Evolutionary conservation across 2,329 filamentous ascomycete species (phyloP), one percentile per base, ranked within the genome.

Genomic region (Acephala macrosclerotiorum): DNA sequence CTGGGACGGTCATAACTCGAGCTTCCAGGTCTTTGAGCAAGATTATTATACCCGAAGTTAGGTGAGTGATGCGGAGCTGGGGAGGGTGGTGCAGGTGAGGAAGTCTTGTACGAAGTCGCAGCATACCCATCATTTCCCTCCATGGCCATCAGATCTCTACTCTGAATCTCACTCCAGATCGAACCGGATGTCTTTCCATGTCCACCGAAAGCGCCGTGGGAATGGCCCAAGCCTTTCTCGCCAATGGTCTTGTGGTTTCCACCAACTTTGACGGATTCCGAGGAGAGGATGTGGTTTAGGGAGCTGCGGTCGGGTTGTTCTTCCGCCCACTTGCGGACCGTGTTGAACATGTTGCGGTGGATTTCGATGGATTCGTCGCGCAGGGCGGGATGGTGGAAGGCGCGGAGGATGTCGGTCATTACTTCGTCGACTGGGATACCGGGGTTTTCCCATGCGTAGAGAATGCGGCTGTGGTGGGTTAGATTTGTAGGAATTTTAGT

Each of bases 381-480:
- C 35, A 93, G 82, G 7, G 91, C 91, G 1, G 96, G 96, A 76
- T 99, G 96, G 77, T 99, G 96, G 81, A 98, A 97, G 12, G 93
- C 89, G 26, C 87, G 87, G 56, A 94, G 81, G 47, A 96, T 88
- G 71, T 98, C 95, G 68, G 92, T 84, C 68, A 94, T 83, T 0
- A 98, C 91, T 78, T 96, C 91, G 42, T 96, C 87, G 3, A 96
- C 90, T 0, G 93, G 88, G 0, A 97, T 89, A 51, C 90, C 88
- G 2, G 91, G 87, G 76, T 98, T 92, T 70, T 98, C 92, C 93
- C 94, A 98, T 3, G 94, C 95, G 75, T 95, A 97, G 22, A 99
- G 84, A 57, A 98, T 82, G 38, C 95, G 91, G 1, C 86, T 88
- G 68, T 22, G 18, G 36, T n/a, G 25, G 20, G 62, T 79, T 61